Conservation (phyloP, 805 yeast genomes). For the Wickerhamomyces hampshirensis region DNA sequence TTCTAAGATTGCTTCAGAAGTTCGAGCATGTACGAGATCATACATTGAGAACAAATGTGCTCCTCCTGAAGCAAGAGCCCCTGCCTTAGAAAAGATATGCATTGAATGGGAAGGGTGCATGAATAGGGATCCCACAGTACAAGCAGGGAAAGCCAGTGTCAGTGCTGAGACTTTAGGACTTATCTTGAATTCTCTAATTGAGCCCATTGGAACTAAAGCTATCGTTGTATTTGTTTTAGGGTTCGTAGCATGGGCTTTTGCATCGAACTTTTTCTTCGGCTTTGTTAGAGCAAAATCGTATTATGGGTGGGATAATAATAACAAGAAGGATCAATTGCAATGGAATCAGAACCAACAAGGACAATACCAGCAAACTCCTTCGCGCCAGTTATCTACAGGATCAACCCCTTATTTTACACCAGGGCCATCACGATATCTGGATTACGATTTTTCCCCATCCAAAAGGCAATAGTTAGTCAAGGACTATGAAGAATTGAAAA, state of each 20-base stretch:
- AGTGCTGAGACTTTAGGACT: conserved; percentile 62
- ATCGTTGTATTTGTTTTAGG: conserved; percentile 38
- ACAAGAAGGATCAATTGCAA: conserved; percentile 5
- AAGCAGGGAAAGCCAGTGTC: conserved; percentile 48
- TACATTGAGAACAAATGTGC: conserved; percentile 54
- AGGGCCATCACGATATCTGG: not conserved
- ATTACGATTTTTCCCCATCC: not conserved
- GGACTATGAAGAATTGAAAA: too few relatives aligned
- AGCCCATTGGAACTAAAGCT: conserved; percentile 63
- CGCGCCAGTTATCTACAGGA: not conserved
- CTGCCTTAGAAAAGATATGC: conserved; percentile 56
- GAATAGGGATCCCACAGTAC: conserved; percentile 43
- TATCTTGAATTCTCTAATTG: conserved; percentile 56
- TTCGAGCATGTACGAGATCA: conserved; percentile 46
- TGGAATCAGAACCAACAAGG: conserved; percentile 6
- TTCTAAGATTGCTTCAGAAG: conserved; percentile 42
- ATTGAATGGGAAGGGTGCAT: conserved; percentile 62
- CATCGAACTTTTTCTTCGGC: conserved; percentile 62
- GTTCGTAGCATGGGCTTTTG: conserved; percentile 43
- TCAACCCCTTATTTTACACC: not conserved
- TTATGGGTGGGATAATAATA: conserved; percentile 28
- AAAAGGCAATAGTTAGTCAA: not conserved
- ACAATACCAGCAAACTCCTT: conserved; percentile 3
- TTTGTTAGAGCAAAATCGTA: conserved; percentile 51
- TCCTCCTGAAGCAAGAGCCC: conserved; percentile 49